Evolutionary conservation across 768 basidiomycete genomes (phyloP).

Genomic region (Russula sp.): DNA sequence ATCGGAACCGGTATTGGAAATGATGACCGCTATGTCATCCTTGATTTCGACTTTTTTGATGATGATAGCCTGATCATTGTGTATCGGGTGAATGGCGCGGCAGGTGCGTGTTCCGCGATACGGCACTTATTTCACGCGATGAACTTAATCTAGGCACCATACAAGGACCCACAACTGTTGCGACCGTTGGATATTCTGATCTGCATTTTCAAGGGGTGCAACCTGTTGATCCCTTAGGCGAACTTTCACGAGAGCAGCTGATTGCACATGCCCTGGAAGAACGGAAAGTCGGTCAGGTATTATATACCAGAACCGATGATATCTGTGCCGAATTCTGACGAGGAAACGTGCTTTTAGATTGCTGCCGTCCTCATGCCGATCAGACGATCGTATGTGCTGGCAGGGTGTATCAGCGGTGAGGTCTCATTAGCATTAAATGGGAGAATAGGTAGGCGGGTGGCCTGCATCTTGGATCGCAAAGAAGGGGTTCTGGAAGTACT

Average conservation of each 20-base stretch:
- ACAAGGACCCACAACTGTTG: constrained; percentile 57
- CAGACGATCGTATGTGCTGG: constrained; percentile 54
- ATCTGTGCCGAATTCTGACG: constrained; percentile 20
- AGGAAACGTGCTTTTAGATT: constrained; percentile 43
- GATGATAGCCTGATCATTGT: constrained; percentile 65
- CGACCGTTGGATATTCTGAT: constrained; percentile 59
- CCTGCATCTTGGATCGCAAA: constrained; percentile 64
- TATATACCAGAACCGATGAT: constrained; percentile 36
- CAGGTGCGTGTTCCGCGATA: constrained; percentile 46
- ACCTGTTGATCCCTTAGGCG: constrained; percentile 50
- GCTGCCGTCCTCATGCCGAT: constrained; percentile 49
- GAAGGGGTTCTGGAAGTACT: constrained; percentile 67
- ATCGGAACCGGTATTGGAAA: constrained; percentile 41
- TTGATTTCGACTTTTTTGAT: constrained; percentile 79
- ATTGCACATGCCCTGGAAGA: constrained; percentile 53
- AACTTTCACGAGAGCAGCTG: constrained; percentile 61
- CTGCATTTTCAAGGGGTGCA: constrained; percentile 57
- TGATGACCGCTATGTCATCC: constrained; percentile 46
- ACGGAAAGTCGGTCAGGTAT: constrained; percentile 63
- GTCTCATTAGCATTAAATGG: constrained; percentile 73
- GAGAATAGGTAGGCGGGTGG: constrained; percentile 66
- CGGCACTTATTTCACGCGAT: constrained; percentile 27
- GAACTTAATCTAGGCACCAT: constrained; percentile 32
- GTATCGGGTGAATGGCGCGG: constrained; percentile 48
- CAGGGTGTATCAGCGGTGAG: constrained; percentile 49